Base-by-base conservation (phyloP, 2,329 filamentous ascomycete species). In the Aureobasidium sp. region DNA sequence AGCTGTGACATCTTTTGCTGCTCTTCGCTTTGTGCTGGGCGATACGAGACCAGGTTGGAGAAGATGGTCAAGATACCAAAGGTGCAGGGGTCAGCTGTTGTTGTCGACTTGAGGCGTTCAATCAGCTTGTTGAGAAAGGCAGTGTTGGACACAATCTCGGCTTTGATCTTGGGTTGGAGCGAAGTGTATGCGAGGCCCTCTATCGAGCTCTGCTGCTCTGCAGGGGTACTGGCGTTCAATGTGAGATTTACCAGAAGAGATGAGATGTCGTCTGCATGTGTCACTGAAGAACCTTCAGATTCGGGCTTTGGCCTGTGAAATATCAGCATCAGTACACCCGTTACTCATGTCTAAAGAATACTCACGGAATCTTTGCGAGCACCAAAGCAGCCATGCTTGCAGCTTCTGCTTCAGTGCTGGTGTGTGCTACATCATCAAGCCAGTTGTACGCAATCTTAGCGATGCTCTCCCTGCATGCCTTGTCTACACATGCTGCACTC, bases 141-240 rank as follows among this genome's bases (percentile, higher is more conserved):
- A 3, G 78, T 72, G 70, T 97, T 88, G 51, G 81, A 81, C 13
- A 85, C 84, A 9, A 97, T 80, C 51, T 86, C 83, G 72, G 97
- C 90, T 73, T 96, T 96, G 62, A 97, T 85, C 63, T 84, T 85
- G 6, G 93, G 85, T 68, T 91, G 90, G 41, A 97, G 81, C 10
- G 93, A 96, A 5, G 91, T 87, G 72, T 96, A 97, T 14, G 93
- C 94, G 63, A 99, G 79, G 6, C 93, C 94, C 75, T 99, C 94
- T 60, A 97, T 85, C 1, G 90, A 70, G 89, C 85, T 68, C 88
- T 83, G 64, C 82, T 81, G 64, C 79, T 80, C 62, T 10, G 58
- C 39, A 34, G 48, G 49, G 21, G 37, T 84, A 79, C 48, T 84
- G 47, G 83, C 79, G 32, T 78, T 79, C 32, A 87, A 70, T 49